phyloP scores from a whole-genome alignment of 2,329 filamentous ascomycete genomes.

The Fusarium duplospermum region DNA sequence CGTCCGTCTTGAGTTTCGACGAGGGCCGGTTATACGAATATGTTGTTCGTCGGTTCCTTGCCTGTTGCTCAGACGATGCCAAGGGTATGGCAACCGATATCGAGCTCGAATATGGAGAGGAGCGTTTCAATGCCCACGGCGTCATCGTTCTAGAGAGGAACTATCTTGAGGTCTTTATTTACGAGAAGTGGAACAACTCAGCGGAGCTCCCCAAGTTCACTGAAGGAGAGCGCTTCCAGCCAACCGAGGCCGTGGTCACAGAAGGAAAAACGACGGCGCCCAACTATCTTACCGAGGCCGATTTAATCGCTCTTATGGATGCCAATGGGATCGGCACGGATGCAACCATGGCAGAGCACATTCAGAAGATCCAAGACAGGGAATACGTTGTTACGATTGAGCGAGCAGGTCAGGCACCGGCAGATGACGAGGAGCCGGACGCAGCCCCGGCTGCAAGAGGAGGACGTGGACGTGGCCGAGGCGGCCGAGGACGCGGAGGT shows the following conservation, averaged over 20 bases:
- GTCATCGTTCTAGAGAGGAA: conserved; percentile 89
- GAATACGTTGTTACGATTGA: conserved; percentile 81
- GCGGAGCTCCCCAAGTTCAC: conserved; percentile 83
- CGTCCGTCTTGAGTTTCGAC: conserved; percentile 70
- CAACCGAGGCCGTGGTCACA: conserved; percentile 86
- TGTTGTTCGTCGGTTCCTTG: conserved; percentile 89
- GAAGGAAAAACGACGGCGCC: conserved; percentile 92
- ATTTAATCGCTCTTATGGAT: conserved; percentile 97
- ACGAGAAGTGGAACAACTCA: conserved; percentile 95
- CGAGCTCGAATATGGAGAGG: conserved; percentile 84
- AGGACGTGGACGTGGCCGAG: conserved; percentile 61
- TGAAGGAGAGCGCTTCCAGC: conserved; percentile 84
- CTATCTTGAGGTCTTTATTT: conserved; percentile 94
- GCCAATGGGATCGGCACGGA: conserved; percentile 98
- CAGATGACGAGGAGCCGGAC: conserved; percentile 53
- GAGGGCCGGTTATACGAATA: conserved; percentile 92
- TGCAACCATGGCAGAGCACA: conserved; percentile 99
- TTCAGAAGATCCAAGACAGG: conserved; percentile 91
- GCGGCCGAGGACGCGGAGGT: conserved; percentile 53
- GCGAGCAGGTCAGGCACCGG: conserved; percentile 52
- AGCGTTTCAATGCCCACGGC: conserved; percentile 84
- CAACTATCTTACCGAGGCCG: conserved; percentile 90
- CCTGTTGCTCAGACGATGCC: conserved; percentile 95
- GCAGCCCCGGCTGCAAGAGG: conserved; percentile 56
- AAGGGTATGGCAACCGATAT: conserved; percentile 87